phyloP scores from a whole-genome alignment of 2,329 filamentous ascomycete genomes.

The Claviceps arundinis region DNA sequence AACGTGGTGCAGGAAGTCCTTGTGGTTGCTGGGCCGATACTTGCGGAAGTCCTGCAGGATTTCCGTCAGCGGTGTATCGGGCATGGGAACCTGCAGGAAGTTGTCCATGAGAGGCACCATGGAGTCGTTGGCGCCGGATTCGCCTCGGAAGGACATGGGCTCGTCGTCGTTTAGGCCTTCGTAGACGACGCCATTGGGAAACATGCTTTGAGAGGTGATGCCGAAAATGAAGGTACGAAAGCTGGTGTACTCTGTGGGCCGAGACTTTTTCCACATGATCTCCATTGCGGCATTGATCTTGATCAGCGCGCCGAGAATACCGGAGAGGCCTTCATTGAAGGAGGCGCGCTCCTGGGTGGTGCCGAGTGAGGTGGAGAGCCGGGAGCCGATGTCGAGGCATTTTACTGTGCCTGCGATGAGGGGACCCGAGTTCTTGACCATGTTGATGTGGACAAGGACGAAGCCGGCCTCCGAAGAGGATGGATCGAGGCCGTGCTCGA shows the following conservation, averaged over 20 bases:
- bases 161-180: constrained; percentile 61
- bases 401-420: constrained; percentile 61
- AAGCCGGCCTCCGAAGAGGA: constrained; percentile 86
- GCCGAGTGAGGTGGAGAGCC: constrained; percentile 14
- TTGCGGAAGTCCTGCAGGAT: constrained; percentile 81
- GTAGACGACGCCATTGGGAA: constrained; percentile 81
- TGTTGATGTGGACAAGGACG: constrained; percentile 89
- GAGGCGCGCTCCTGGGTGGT: constrained; percentile 28
- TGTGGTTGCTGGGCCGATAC: constrained; percentile 81
- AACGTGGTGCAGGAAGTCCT: constrained; percentile 69
- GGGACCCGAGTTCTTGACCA: constrained; percentile 75
- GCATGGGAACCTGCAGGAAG: constrained; percentile 76
- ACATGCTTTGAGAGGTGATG: constrained; percentile 88
- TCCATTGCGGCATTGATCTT: constrained; percentile 75
- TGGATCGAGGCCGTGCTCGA: constrained; percentile 78
- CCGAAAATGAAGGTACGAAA: constrained; percentile 97
- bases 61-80: constrained; percentile 72
- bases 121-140: constrained; percentile 87
- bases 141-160: constrained; percentile 74
- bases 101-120: constrained; percentile 89
- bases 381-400: constrained; percentile 42
- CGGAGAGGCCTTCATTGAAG: constrained; percentile 52
- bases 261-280: constrained; percentile 81
- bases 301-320: constrained; percentile 43
- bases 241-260: constrained; percentile 69